phyloP scores from a whole-genome alignment of 352 stramenopile species.

The Phytophthora pseudosyringae region DNA sequence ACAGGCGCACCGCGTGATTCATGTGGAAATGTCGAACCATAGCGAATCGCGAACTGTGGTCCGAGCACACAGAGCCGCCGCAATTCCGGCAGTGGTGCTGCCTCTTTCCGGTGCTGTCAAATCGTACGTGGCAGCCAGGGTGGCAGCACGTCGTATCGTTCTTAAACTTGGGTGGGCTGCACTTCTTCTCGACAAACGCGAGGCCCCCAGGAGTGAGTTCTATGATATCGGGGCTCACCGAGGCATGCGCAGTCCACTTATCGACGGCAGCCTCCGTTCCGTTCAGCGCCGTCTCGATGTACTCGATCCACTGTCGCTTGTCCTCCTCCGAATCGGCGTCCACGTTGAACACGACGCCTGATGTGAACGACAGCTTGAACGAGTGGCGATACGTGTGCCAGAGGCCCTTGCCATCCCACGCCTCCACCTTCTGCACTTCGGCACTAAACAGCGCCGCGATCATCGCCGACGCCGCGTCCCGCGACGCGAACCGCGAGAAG shows the following conservation, averaged over 20 bases:
- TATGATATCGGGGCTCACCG: slow-evolving; percentile 47
- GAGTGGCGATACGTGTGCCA: slow-evolving; percentile 85
- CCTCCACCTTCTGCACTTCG: slow-evolving; percentile 79
- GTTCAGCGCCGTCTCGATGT: slow-evolving; percentile 70
- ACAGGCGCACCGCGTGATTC: slow-evolving; percentile 70
- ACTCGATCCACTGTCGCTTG: slow-evolving; percentile 79
- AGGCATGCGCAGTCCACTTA: slow-evolving; percentile 48
- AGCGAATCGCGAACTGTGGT: slow-evolving; percentile 80
- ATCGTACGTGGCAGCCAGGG: slow-evolving; percentile 65
- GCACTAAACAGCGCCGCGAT: slow-evolving; percentile 71
- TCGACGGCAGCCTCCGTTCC: slow-evolving; percentile 42
- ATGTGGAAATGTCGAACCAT: slow-evolving; percentile 69
- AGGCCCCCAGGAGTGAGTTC: slow-evolving; percentile 61
- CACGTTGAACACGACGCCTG: slow-evolving; percentile 77
- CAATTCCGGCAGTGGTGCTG: slow-evolving; percentile 89
- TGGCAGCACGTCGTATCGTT: slow-evolving; percentile 65
- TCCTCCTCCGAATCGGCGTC: slow-evolving; percentile 84
- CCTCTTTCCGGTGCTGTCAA: slow-evolving; percentile 76
- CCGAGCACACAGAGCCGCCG: slow-evolving; percentile 77
- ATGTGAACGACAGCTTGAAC: slow-evolving; percentile 85
- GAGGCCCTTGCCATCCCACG: slow-evolving; percentile 85
- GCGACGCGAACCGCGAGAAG: slow-evolving; percentile 76
- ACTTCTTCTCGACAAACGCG: slow-evolving; percentile 70
- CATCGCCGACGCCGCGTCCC: slow-evolving; percentile 62
- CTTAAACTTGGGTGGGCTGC: slow-evolving; percentile 74